Evolutionary conservation across 441 rosid species (phyloP), one percentile per base, ranked within the genome.

Genomic region (Sinapis alba): DNA sequence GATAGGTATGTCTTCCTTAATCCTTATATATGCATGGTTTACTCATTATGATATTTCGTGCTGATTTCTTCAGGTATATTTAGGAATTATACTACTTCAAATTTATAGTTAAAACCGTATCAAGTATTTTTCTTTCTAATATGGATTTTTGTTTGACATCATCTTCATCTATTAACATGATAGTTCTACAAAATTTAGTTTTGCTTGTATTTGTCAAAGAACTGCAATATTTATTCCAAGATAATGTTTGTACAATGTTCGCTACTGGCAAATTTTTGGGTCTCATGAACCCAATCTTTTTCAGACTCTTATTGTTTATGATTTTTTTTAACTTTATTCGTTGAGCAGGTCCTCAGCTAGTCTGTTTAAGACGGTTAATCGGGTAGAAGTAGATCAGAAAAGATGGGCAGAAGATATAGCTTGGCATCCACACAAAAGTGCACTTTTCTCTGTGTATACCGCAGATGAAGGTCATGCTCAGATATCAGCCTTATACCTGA

Each of bases 321-420:
- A 15, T 2, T 13, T 9, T 18, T 3, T 2, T 8, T 10, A 26
- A 20, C 26, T 27, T 54, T 12, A 15, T 41, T 34, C 16, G 36
- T 19, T 4, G 82, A 79, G 70, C 79, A 95, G 99, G 75, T 90
- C 92, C 76, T 63, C 84, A 63, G 94, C 98, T 61, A 88, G 87
- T 73, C 70, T 86, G 30, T 89, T 89, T 27, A 87, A 88, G 79
- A 54, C 84, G 24, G 83, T 85, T 45, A 89, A 91, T 77, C 85
- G 91, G 69, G 70, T 68, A 19, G 87, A 89, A 20, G 67, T 86
- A 50, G 74, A 81, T 78, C 89, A 88, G 70, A 86, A 84, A 84
- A 88, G 89, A 81, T 95, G 99, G 99, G 93, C 98, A 45, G 99
- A 95, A 84, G 99, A 95, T 84, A 78, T 89, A 53, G 89, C 92